Base-by-base conservation (phyloP, 345 rosid species). In the Diplotaxis tenuifolia region DNA sequence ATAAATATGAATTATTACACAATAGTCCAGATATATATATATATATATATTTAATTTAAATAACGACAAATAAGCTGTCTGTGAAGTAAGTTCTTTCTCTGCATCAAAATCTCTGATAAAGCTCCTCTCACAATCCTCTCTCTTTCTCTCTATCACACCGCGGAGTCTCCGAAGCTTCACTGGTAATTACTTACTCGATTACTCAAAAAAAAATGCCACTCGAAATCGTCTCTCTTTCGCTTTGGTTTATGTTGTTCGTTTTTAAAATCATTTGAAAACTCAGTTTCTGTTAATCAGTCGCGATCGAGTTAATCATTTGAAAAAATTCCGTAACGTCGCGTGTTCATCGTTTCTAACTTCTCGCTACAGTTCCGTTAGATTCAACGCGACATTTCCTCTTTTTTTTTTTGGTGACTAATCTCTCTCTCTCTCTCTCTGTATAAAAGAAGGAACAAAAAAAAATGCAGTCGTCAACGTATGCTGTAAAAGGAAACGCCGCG, bases 151-250 rank as follows among this genome's bases (percentile, higher is more conserved):
- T 49, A 75, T 52, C 55, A 67, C 45, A 60, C 81, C 47, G 74
- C 96, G 88, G 90, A 81, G 65, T 78, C 67, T 56, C 75, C 90
- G 31, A 83, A 72, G 87, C 76, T 63, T 31, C 38, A 31, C 72
- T 27, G 71, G 62, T 68, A 68, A 52, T 11, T 50, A 4, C 42
- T 3, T 9, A 25, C 56, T 65, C n/a, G n/a, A n/a, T n/a, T n/a
- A n/a, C n/a, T n/a, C n/a, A n/a, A n/a, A n/a, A n/a, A n/a, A n/a
- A n/a, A n/a, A n/a, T n/a, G n/a, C n/a, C n/a, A n/a, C n/a, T n/a
- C 58, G 31, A 5, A 71, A 20, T 73, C 49, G 71, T 66, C 40
- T 53, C 28, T 68, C 47, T 54, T 28, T 40, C 73, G 28, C 45
- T 29, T 52, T 22, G 9, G 16, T 34, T 31, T 16, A 9, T 16